Evolutionary conservation across 2,329 filamentous ascomycete genomes (phyloP).

Genomic region (Xylariomycetidae sp.): DNA sequence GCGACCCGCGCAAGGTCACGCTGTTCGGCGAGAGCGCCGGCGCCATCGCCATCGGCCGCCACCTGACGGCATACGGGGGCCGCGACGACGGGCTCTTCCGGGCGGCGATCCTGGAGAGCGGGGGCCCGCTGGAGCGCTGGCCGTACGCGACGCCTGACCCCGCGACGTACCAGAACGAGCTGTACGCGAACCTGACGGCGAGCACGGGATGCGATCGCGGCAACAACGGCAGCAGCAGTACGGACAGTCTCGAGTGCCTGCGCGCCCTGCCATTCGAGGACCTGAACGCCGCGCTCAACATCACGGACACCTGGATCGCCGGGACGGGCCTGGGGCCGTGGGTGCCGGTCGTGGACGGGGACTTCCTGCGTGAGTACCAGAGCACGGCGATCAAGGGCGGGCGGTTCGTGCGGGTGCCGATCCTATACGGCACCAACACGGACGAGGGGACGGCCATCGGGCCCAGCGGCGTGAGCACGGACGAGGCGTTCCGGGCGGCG

Average conservation of each 20-base stretch:
- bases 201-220: conserved; percentile 31
- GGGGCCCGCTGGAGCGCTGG: conserved; percentile 32
- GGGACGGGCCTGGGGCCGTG: too few relatives aligned
- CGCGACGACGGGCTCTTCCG: conserved; percentile 51
- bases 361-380: conserved; percentile 14
- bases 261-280: too few relatives aligned
- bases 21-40: conserved; percentile 45
- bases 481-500: conserved; percentile 4
- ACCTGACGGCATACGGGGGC: conserved; percentile 52
- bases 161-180: conserved; percentile 29
- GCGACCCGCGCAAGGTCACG: conserved; percentile 40
- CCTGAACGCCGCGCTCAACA: too few relatives aligned
- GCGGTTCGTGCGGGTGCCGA: conserved; percentile 18
- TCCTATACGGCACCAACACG: conserved; percentile 7
- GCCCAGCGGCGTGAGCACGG: conserved; percentile 3
- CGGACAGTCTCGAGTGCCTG: conserved; percentile 33
- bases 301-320: too few relatives aligned
- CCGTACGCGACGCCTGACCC: conserved; percentile 25
- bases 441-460: conserved; percentile 7
- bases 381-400: conserved; percentile 12
- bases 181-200: conserved; percentile 30
- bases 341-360: conserved; percentile 16
- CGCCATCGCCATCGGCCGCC: conserved; percentile 37
- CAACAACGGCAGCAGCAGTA: too few relatives aligned
- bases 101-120: conserved; percentile 50